phyloP scores from a whole-genome alignment of 1,284 basidiomycete genomes.

The Chondrostereum purpureum region DNA sequence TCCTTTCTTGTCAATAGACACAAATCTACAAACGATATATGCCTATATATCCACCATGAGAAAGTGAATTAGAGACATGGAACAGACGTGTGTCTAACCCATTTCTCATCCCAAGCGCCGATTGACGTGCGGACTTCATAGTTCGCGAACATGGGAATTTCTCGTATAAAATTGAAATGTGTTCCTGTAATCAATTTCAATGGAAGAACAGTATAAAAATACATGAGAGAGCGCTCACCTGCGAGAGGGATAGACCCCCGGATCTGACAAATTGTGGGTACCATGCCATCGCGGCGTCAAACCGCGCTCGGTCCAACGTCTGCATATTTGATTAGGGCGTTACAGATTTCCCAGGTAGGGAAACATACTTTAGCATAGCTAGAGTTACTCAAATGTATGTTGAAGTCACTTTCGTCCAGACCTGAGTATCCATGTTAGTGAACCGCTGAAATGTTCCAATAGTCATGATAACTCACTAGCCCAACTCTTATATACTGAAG shows the following conservation, averaged over 20 bases:
- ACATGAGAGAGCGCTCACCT: constrained; percentile 38
- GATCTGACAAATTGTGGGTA: constrained; percentile 61
- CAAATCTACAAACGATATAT: constrained; percentile 24
- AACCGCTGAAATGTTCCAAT: not conserved
- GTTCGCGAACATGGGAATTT: constrained; percentile 66
- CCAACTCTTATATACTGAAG: constrained; percentile 37
- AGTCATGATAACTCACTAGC: constrained; percentile 41
- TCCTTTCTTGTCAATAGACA: constrained; percentile 17
- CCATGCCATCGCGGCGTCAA: constrained; percentile 32
- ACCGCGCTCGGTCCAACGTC: constrained; percentile 38
- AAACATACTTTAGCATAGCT: constrained; percentile 62
- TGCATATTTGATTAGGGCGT: constrained; percentile 14
- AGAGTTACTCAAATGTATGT: constrained; percentile 71
- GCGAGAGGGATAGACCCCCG: constrained; percentile 67
- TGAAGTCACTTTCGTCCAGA: constrained; percentile 66
- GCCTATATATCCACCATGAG: no score
- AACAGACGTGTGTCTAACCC: constrained; percentile 44
- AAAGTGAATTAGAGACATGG: not conserved
- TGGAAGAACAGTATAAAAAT: not conserved
- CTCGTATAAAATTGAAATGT: constrained; percentile 70
- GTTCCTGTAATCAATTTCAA: constrained; percentile 36
- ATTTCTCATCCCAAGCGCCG: constrained; percentile 80
- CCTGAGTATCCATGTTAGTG: constrained; percentile 30
- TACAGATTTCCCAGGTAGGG: not conserved
- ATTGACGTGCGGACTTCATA: constrained; percentile 67